Evolutionary conservation across 345 rosid species (phyloP).

Genomic region (Populus euphratica): DNA sequence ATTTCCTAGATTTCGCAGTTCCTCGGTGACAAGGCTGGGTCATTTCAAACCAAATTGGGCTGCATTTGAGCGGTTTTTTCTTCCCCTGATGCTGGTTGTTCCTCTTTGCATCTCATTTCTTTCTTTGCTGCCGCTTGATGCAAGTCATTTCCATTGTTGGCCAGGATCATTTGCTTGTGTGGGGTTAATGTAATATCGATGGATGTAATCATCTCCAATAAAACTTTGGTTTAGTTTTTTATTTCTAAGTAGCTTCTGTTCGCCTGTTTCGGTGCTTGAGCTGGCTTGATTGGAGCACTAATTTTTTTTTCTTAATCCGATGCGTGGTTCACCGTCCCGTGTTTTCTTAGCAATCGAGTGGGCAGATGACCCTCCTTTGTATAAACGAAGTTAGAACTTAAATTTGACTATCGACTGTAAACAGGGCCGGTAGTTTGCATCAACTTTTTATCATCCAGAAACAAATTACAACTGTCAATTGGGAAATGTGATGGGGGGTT

Average conservation of each 20-base stretch:
- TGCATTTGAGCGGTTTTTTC: slow-evolving; percentile 18
- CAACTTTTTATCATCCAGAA: too few relatives aligned
- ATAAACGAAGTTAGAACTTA: not conserved
- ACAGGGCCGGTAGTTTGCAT: not conserved
- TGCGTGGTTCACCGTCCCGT: not conserved
- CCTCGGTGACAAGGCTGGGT: slow-evolving; percentile 57
- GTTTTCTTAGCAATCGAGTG: not conserved
- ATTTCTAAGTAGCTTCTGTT: not conserved
- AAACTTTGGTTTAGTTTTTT: not conserved
- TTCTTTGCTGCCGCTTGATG: slow-evolving; percentile 9
- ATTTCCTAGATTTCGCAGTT: slow-evolving; percentile 62
- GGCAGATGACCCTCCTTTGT: not conserved
- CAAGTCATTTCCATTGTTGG: not conserved
- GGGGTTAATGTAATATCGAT: not conserved
- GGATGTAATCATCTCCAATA: not conserved
- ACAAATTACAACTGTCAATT: too few relatives aligned
- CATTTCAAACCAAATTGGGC: slow-evolving; percentile 16
- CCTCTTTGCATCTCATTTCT: slow-evolving; percentile 6
- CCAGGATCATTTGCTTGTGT: slow-evolving; percentile 2
- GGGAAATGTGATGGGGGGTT: too few relatives aligned
- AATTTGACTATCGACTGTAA: not conserved
- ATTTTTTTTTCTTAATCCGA: not conserved
- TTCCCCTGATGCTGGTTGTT: slow-evolving; percentile 2
- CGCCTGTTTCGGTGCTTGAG: not conserved
- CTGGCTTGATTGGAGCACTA: not conserved